These are phyloP conservation scores for Taphrina flavorubra DNA, from an alignment of 1,139 yeast genomes.

Conservation along the genomic window DNA sequence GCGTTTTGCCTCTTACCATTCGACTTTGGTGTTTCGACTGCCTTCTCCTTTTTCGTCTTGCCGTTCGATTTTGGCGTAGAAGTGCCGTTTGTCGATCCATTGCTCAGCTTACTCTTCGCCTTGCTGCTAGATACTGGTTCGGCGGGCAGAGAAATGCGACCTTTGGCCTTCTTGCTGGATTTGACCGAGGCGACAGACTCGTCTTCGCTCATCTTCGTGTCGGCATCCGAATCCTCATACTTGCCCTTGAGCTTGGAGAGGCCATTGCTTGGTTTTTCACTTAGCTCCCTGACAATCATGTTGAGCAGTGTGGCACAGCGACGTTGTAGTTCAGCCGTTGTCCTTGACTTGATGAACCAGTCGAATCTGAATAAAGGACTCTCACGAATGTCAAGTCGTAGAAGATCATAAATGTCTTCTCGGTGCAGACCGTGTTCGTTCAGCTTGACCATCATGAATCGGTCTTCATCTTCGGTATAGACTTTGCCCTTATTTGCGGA, in stretches of 20 bases:
- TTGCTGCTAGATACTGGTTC: neutral
- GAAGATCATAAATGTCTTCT: slow-evolving; percentile 71
- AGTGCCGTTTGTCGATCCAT: neutral
- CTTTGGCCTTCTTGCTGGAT: slow-evolving; percentile 11
- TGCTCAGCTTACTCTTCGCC: neutral
- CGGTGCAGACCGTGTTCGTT: slow-evolving; percentile 76
- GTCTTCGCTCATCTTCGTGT: slow-evolving; percentile 28
- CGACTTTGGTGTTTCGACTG: slow-evolving; percentile 7
- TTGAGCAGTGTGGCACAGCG: slow-evolving; percentile 78
- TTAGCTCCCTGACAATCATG: slow-evolving; percentile 71
- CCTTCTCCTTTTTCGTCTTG: neutral
- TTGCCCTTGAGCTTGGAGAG: slow-evolving; percentile 11
- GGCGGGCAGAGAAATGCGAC: neutral
- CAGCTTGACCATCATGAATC: slow-evolving; percentile 75
- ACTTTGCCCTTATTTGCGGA: slow-evolving; percentile 83
- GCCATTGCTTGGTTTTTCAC: slow-evolving; percentile 24
- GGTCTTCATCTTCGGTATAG: slow-evolving; percentile 84
- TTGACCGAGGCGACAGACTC: slow-evolving; percentile 19
- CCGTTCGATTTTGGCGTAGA: slow-evolving; percentile 2
- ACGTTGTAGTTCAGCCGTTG: slow-evolving; percentile 81
- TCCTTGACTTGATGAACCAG: slow-evolving; percentile 85
- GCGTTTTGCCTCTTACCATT: slow-evolving; percentile 10
- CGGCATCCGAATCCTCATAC: slow-evolving; percentile 28
- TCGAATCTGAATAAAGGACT: slow-evolving; percentile 84
- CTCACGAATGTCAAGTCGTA: slow-evolving; percentile 73